Evolutionary conservation across 192 early-diverging fungal species (phyloP).

Genomic region (Backusella mclennaniae): DNA sequence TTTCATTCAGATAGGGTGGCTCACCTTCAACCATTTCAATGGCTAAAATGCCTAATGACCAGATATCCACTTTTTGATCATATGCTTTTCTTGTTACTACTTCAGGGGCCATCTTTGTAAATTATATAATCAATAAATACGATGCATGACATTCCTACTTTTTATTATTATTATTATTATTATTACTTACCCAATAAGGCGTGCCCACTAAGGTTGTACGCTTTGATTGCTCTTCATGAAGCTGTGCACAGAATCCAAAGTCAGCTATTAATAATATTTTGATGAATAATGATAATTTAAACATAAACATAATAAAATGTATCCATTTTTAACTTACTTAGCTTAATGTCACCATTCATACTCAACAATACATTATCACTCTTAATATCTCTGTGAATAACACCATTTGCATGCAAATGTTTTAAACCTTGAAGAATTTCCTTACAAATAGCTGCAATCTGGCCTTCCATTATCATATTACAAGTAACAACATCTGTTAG

Average conservation of each 20-base stretch:
- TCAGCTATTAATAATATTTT: conserved; percentile 53
- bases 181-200: conserved; percentile 74
- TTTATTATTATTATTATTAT: background rate
- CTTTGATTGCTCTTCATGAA: conserved; percentile 69
- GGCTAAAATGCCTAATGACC: conserved; percentile 97
- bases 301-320: background rate
- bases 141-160: background rate
- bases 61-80: conserved; percentile 91
- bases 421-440: conserved; percentile 74
- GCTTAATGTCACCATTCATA: conserved; percentile 69
- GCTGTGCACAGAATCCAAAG: conserved; percentile 86
- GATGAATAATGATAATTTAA: background rate
- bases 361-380: conserved; percentile 80
- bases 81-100: conserved; percentile 93
- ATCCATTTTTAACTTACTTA: conserved; percentile 43
- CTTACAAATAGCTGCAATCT: conserved; percentile 82
- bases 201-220: conserved; percentile 86
- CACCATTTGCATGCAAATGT: conserved; percentile 73
- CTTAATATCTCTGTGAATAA: conserved; percentile 91
- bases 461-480: conserved; percentile 80
- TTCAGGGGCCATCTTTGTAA: conserved; percentile 86
- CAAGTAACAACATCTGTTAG: conserved; percentile 81
- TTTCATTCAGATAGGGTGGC: conserved; percentile 94
- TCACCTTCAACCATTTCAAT: conserved; percentile 99
- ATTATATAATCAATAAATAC: background rate